Evolutionary conservation across 2,329 filamentous ascomycete species (phyloP).

Genomic region (Dactylellina drechsleri): DNA sequence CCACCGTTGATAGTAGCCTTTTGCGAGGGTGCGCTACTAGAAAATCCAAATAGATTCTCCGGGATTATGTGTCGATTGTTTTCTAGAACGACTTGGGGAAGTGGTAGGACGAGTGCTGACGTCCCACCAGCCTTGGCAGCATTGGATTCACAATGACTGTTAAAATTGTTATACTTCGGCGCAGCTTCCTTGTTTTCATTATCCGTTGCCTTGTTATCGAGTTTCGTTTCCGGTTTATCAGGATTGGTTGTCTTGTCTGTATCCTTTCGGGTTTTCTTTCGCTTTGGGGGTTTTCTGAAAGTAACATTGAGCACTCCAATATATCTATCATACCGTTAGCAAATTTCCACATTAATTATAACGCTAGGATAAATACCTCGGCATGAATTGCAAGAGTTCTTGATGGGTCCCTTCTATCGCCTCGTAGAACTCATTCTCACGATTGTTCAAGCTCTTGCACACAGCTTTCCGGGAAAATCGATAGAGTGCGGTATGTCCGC

Average conservation of each 20-base stretch:
- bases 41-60: constrained; percentile 69
- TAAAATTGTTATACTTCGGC: constrained; percentile 47
- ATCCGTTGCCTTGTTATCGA: constrained; percentile 58
- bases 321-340: constrained; percentile 70
- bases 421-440: constrained; percentile 99
- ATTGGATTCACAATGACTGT: constrained; percentile 41
- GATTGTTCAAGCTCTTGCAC: constrained; percentile 97
- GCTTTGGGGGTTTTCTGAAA: constrained; percentile 72
- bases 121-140: constrained; percentile 11
- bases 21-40: constrained; percentile 61
- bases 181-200: constrained; percentile 48
- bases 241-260: constrained; percentile 58
- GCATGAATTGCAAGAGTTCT: constrained; percentile 87
- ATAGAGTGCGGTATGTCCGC: constrained; percentile 95
- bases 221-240: constrained; percentile 57
- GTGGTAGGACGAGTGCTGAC: constrained; percentile 61
- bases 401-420: constrained; percentile 91
- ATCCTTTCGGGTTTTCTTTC: constrained; percentile 61
- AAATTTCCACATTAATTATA: not conserved
- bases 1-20: constrained; percentile 52
- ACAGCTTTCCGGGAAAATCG: constrained; percentile 93
- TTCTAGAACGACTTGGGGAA: constrained; percentile 75
- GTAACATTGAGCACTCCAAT: constrained; percentile 91
- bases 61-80: constrained; percentile 77
- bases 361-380: constrained; percentile 67